Evolutionary conservation across 768 basidiomycete genomes (phyloP).

Genomic region (Nevesoporus exiguus): DNA sequence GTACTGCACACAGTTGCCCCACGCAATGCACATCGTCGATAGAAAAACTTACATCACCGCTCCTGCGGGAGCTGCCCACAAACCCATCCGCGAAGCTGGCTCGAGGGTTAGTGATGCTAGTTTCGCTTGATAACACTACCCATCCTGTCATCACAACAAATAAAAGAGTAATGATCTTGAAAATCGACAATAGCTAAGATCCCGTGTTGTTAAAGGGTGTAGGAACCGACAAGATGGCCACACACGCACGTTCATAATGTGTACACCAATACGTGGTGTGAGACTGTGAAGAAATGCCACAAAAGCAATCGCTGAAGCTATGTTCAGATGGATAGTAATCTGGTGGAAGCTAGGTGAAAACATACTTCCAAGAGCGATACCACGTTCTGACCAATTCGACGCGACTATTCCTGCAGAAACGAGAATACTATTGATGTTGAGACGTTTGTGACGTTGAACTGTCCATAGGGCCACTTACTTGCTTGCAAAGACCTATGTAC

Average conservation of each 20-base stretch:
- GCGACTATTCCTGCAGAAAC: slow-evolving; percentile 40
- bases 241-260: not conserved
- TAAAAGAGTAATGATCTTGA: not conserved
- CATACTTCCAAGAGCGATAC: slow-evolving; percentile 55
- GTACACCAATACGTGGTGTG: too few relatives aligned
- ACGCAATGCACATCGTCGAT: not conserved
- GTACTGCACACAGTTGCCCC: slow-evolving; percentile 36
- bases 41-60: not conserved
- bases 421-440: slow-evolving; percentile 39
- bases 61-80: not conserved
- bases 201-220: not conserved
- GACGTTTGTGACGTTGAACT: too few relatives aligned
- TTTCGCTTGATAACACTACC: not conserved
- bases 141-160: not conserved
- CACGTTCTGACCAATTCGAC: slow-evolving; percentile 49
- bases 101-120: not conserved
- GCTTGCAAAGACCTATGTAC: slow-evolving; percentile 33
- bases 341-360: not conserved
- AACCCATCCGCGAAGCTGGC: not conserved
- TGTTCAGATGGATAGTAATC: not conserved
- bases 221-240: not conserved
- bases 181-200: not conserved
- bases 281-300: slow-evolving; percentile 51
- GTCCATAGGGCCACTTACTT: slow-evolving; percentile 23
- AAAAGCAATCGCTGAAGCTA: slow-evolving; percentile 43